Evolutionary conservation across 2,329 filamentous ascomycete genomes (phyloP).

Genomic region (Pseudogymnoascus sp.): DNA sequence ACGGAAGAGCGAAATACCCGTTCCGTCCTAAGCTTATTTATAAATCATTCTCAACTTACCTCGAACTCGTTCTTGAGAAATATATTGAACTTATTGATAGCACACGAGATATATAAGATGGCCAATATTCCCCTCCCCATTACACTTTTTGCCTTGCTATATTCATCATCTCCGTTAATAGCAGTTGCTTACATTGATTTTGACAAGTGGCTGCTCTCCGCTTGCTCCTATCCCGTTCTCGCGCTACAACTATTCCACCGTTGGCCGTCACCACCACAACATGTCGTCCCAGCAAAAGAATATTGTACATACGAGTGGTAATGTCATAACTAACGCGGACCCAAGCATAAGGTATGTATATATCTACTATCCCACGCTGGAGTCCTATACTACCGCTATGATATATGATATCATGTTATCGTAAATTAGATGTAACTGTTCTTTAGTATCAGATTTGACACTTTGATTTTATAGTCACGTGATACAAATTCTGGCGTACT

Average conservation of each 20-base stretch:
- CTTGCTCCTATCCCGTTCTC: neutral
- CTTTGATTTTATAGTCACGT: neutral
- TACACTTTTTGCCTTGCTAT: too few species aligned
- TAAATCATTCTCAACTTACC: too few species aligned
- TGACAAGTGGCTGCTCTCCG: neutral
- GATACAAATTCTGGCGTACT: neutral
- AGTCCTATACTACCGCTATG: neutral
- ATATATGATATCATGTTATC: too few species aligned
- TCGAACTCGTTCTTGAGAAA: too few species aligned
- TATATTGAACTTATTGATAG: too few species aligned
- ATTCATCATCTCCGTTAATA: too few species aligned
- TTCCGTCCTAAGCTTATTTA: too few species aligned
- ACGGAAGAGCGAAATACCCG: too few species aligned
- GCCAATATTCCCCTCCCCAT: too few species aligned
- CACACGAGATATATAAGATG: too few species aligned
- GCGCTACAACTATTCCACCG: neutral
- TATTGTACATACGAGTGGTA: neutral
- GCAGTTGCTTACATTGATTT: neutral
- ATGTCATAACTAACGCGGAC: neutral
- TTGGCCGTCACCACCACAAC: neutral
- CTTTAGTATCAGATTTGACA: neutral
- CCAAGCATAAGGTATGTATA: neutral
- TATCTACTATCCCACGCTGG: neutral
- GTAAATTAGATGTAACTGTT: too few species aligned
- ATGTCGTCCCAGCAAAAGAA: neutral